These are phyloP conservation scores for Curvularia verruculosa DNA, from an alignment of 2,329 filamentous ascomycete species.

Conservation along the genomic window DNA sequence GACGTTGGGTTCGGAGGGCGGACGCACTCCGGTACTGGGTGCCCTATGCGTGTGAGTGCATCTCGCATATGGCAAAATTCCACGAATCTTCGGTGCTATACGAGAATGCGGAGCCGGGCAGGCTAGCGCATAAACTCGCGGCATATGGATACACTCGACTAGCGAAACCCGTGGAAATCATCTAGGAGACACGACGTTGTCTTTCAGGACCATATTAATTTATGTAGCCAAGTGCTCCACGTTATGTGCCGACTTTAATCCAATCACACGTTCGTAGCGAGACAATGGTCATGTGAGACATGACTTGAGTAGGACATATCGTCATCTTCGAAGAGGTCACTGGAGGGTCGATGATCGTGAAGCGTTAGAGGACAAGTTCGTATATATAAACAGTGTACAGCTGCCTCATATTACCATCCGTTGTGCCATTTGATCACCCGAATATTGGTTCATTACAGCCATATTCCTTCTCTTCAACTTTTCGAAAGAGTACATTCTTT, in stretches of 20 bases:
- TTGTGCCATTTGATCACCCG: not conserved
- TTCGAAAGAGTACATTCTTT: not conserved
- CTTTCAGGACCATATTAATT: not conserved
- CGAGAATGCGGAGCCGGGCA: constrained; percentile 1
- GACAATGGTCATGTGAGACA: not conserved
- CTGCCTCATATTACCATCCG: not conserved
- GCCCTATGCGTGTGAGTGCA: constrained; percentile 1
- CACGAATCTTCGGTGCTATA: constrained; percentile 12
- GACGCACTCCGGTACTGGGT: constrained; percentile 3
- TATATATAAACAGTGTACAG: constrained; percentile 8
- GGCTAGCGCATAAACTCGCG: constrained; percentile 5
- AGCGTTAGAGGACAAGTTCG: not conserved
- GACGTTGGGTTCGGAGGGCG: not conserved
- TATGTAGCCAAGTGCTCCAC: not conserved
- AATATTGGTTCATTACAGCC: not conserved
- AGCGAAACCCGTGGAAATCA: not conserved
- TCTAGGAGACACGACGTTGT: not conserved
- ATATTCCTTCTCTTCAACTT: not conserved
- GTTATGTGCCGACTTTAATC: constrained; percentile 8
- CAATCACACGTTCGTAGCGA: constrained; percentile 1
- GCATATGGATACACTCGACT: constrained; percentile 3
- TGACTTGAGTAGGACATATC: not conserved
- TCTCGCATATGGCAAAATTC: not conserved
- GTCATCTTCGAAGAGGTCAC: not conserved
- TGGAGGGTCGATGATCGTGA: not conserved